A percentile compares a stretch with the other conserved stretches of the same genome.
These are phyloP conservation scores for Leccinum variicolor DNA, from an alignment of 768 basidiomycete species.

Conservation along the genomic window DNA sequence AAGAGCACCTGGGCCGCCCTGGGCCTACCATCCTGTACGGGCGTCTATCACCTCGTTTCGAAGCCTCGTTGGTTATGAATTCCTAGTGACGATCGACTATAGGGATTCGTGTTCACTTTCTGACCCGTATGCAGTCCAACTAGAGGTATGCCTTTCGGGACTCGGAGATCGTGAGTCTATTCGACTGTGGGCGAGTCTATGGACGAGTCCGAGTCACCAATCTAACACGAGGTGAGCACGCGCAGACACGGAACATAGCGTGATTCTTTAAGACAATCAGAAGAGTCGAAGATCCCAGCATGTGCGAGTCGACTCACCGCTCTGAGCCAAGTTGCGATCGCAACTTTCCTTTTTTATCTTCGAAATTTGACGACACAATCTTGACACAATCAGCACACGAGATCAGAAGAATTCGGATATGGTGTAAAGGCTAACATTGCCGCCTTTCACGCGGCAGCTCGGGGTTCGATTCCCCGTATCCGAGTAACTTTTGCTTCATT, in stretches of 20 bases:
- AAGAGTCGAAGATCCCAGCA: neutral
- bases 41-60: constrained; percentile 8
- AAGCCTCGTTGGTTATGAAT: neutral
- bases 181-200: neutral
- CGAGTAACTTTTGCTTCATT: constrained; percentile 13
- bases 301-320: neutral
- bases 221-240: too few relatives aligned
- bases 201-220: neutral
- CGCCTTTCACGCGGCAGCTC: constrained; percentile 55
- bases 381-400: too few relatives aligned
- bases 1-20: neutral
- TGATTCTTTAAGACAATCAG: too few relatives aligned
- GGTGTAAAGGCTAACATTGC: constrained; percentile 69
- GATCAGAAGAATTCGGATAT: constrained; percentile 37
- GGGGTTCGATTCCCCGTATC: constrained; percentile 36
- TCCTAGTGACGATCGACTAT: neutral
- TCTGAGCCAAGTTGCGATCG: too few relatives aligned
- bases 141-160: neutral
- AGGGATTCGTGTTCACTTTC: neutral
- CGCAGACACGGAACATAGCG: too few relatives aligned
- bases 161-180: neutral
- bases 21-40: constrained; percentile 25
- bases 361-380: neutral
- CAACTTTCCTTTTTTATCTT: neutral
- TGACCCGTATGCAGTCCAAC: too few relatives aligned